Base-by-base conservation (phyloP, 1,284 basidiomycete genomes). In the Cerioporus squamosus region DNA sequence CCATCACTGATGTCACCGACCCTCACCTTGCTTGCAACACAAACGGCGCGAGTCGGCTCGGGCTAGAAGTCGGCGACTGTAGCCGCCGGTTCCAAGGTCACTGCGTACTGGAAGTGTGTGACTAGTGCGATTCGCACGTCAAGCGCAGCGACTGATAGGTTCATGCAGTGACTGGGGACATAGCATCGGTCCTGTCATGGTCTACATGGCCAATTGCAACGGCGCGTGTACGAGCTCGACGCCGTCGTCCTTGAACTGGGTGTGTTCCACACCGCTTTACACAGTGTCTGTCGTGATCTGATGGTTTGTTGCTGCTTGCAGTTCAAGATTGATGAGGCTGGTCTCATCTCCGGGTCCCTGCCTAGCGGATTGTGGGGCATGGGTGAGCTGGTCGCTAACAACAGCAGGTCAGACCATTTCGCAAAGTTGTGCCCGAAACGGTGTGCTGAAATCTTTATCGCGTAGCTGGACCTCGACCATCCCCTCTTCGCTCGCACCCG, bases 261-360 rank as follows among this genome's bases (percentile, higher is more conserved):
- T 75, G 63, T 12, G 65, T 50, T 20, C 14, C 12, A 5, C 24
- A 3, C 31, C 14, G 12, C 23, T 20, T 33, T 23, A 6, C 39
- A 40, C 9, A n/a, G 1, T 26, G 31, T 9, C 7, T 3, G 3
- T 1, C 4, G 6, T 14, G 3, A n/a, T 10, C 45, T 39, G 14
- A 45, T 29, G n/a, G 20, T 5, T 18, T 29, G 33, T n/a, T 31
- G 20, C 36, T 42, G 12, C n/a, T 18, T 62, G 26, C 33, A 75
- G 77, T 77, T 77, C 71, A 77, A 77, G 65, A 77, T 79, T 57
- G 75, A 75, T 53, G 54, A 77, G 63, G 65, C 70, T 5, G 75
- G 76, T 33, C 63, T 78, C 8, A 64, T 77, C 47, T 73, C 72
- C 31, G 77, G 77, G n/a, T 70, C 64, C 43, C 60, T 79, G 31